Base-by-base conservation (phyloP, 1,139 yeast genomes). In the Debaryomyces singareniensis region DNA sequence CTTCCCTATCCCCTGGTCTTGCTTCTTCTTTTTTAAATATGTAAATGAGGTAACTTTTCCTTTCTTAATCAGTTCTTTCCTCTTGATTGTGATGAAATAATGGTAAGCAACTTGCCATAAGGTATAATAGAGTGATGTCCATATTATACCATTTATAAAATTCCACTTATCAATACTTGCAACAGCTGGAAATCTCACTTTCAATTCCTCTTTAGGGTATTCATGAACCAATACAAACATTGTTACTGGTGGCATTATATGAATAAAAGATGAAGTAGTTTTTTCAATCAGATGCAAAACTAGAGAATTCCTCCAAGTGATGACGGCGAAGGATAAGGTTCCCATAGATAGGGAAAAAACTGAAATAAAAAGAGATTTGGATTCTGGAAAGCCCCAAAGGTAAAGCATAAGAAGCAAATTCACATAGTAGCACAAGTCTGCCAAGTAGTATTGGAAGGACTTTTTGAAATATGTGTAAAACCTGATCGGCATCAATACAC, bases 81-180 rank as follows among this genome's bases (percentile, higher is more conserved):
- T 69, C 31, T 76, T 73, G 36, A 87, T 74, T 2, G 96, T 89
- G 43, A 91, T 91, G 55, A 91, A 91, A 55, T 86, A 86, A 53
- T 89, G 96, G 55, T 91, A 91, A 5, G 76, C 55, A 0, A 77
- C 71, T 59, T 91, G 98, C 98, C 98, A 91, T n/a, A 83, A 58
- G 34, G 89, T 71, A 49, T 91, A 91, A 44, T 83, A 78, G n/a
- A 84, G 47, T 0, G 95, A 80, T 0, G 97, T 86, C 70, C 81
- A 75, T 3, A 83, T 38, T 13, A 89, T 71, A 0, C 95, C 94
- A 29, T 72, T 65, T 40, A 78, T 58, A 33, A 86, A 71, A 43
- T 78, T 73, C 89, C 96, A 84, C 30, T 69, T 65, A 26, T 72
- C 69, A 3, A 80, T 63, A 31, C 68, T 64, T 0, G 78, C 71